Percentiles rank a stretch among this genome's conserved stretches.
Conservation (phyloP, 768 basidiomycete genomes). For the Pulveroboletus sp. region DNA sequence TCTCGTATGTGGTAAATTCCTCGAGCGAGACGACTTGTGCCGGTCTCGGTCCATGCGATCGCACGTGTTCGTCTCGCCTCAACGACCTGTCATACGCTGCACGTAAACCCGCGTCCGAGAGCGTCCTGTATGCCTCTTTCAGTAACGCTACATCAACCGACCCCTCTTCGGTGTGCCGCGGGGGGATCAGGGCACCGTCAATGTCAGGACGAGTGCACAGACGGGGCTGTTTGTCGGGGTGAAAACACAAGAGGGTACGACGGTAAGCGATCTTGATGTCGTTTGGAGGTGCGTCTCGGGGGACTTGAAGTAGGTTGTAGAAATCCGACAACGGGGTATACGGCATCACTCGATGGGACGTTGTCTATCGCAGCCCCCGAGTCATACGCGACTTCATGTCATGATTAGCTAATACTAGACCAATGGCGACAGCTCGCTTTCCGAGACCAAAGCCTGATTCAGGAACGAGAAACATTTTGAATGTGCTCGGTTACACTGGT, state of each 20-base stretch:
- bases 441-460: too few relatives aligned
- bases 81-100: slow-evolving; percentile 45
- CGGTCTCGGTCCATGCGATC: slow-evolving; percentile 52
- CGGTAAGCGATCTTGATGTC: slow-evolving; percentile 75
- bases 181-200: neutral
- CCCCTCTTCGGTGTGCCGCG: neutral
- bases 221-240: slow-evolving; percentile 55
- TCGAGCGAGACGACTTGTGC: slow-evolving; percentile 79
- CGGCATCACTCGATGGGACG: neutral
- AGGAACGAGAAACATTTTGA: too few relatives aligned
- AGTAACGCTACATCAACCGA: slow-evolving; percentile 51
- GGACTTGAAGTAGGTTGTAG: slow-evolving; percentile 57
- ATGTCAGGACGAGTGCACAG: neutral
- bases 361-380: too few relatives aligned
- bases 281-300: slow-evolving; percentile 43
- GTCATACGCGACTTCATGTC: too few relatives aligned
- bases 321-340: slow-evolving; percentile 37
- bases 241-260: slow-evolving; percentile 56
- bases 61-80: slow-evolving; percentile 2
- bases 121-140: slow-evolving; percentile 64
- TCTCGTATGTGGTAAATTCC: slow-evolving; percentile 44
- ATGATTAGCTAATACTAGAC: too few relatives aligned
- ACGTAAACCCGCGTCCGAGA: slow-evolving; percentile 51
- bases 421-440: too few relatives aligned
- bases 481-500: too few relatives aligned